Base-by-base conservation (phyloP, 495 filamentous ascomycete genomes). In the Cercophora samala region DNA sequence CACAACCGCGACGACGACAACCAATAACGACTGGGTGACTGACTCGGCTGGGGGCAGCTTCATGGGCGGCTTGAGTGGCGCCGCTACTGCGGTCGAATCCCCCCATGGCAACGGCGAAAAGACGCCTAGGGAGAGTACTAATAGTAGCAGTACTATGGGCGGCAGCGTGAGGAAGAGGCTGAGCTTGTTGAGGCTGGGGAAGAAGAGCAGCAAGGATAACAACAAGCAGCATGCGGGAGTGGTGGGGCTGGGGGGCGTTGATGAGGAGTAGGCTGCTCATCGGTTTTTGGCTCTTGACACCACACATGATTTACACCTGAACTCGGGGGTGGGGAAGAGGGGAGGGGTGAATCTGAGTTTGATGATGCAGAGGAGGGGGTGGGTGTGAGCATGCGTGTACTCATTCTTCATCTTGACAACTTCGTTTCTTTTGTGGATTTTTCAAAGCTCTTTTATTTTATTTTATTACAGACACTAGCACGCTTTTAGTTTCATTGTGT, bases 121-220 rank as follows among this genome's bases (percentile, higher is more conserved):
- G 69, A 21, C 60, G 26, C n/a, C 60, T 22, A 54, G 42, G 46
- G 29, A 19, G 59, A 58, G 54, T 58, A 60, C 15, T 53, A 62
- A 11, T 29, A 58, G 52, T 60, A 58, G 23, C 21, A 51, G 42
- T 65, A 56, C 24, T 29, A 51, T 46, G 66, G 58, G 24, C 21
- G 59, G 22, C 25, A 88, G 85, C 66, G 83, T 93, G 63, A 85
- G 85, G 77, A 92, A 90, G 77, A 75, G 91, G 71, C 77, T 93
- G 61, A 92, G 90, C 69, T 72, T 88, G 59, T 69, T 94, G 68
- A 86, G 86, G 64, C 73, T 92, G 66, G 87, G 87, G 52, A 74
- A 87, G 77, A 90, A 91, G 80, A 78, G 74, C 26, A 88, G 86
- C 72, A 87, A 84, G 74, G 77, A 68, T 26, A 51, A 61, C 46